These are phyloP conservation scores for Russula dissimulans DNA, from an alignment of 768 basidiomycete genomes.

Conservation along the genomic window DNA sequence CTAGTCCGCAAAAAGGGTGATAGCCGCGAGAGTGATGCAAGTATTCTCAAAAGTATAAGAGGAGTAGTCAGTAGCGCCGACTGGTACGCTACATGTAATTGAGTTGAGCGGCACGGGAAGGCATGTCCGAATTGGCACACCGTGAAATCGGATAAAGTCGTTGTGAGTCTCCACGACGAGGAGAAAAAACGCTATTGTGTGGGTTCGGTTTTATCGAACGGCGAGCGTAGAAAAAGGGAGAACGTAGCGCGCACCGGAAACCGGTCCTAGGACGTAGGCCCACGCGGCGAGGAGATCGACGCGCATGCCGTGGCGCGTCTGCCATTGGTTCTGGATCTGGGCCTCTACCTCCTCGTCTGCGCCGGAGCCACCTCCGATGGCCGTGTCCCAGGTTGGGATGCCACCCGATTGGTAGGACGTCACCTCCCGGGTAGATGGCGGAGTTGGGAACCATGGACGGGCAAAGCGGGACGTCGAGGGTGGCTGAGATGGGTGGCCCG, in stretches of 20 bases:
- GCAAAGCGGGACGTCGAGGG: conserved; percentile 24
- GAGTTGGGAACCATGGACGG: conserved; percentile 47
- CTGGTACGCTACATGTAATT: conserved; percentile 52
- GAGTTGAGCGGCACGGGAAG: conserved; percentile 4
- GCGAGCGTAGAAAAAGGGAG: conserved; percentile 43
- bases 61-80: conserved; percentile 64
- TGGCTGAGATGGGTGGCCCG: conserved; percentile 22
- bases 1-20: conserved; percentile 43
- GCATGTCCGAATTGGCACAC: conserved; percentile 30
- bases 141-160: conserved; percentile 71
- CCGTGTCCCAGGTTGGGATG: conserved; percentile 45
- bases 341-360: conserved; percentile 32
- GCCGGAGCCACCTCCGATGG: conserved; percentile 31
- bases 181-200: conserved; percentile 46
- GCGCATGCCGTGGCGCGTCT: conserved; percentile 56
- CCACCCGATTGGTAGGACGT: conserved; percentile 66
- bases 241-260: conserved; percentile 54
- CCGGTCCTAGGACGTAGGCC: conserved; percentile 59
- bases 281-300: conserved; percentile 58
- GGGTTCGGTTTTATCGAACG: conserved; percentile 48
- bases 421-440: conserved; percentile 25
- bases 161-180: conserved; percentile 70
- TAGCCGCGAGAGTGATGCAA: conserved; percentile 45
- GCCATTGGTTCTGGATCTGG: conserved; percentile 49
- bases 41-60: conserved; percentile 44